Evolutionary conservation across 768 basidiomycete species (phyloP), one percentile per base, ranked within the genome.

Genomic region (Harrya chromipes): DNA sequence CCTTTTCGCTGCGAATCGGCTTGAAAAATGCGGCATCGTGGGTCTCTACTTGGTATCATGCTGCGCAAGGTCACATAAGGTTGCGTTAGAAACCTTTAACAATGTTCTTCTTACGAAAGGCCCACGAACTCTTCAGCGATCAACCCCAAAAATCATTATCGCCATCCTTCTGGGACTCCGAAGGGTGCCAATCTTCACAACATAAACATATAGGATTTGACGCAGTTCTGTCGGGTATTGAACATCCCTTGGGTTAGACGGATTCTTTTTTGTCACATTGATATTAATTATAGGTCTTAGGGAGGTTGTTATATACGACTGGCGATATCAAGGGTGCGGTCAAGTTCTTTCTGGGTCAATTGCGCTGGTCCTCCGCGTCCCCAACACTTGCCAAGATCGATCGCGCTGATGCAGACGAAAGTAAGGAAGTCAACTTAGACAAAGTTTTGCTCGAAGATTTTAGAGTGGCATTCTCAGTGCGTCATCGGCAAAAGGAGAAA

Each of bases 391-490:
- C 60, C 16, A 66, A 58, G 51, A 40, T 42, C 14, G 53, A 58
- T 39, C 38, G 10, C 17, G 40, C 33, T 4, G 62, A 60, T 19
- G 56, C 35, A 36, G 40, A 72, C 68, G 53, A 61, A 53, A 31
- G 57, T 54, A 16, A 67, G 69, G 49, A 74, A 42, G 59, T 60
- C 4, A 67, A 68, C 38, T 75, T 79, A 40, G 87, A 86, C 49
- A 85, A 83, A 50, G 73, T 90, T 6, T 86, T 81, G 50, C 63
- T 97, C 31, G 90, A 95, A 50, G 95, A 99, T 70, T 90, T 98
- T 60, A 79, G 81, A 20, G 81, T 93, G 13, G 91, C 97, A 6
- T 87, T 88, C 59, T 78, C 83, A 62, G 94, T 94, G 63, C 49
- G 77, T 56, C 17, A n/a, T 46, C 24, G 29, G 14, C 51, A 20